These are phyloP conservation scores for Colletotrichum sp. DNA, from an alignment of 2,329 filamentous ascomycete genomes.

Conservation along the genomic window DNA sequence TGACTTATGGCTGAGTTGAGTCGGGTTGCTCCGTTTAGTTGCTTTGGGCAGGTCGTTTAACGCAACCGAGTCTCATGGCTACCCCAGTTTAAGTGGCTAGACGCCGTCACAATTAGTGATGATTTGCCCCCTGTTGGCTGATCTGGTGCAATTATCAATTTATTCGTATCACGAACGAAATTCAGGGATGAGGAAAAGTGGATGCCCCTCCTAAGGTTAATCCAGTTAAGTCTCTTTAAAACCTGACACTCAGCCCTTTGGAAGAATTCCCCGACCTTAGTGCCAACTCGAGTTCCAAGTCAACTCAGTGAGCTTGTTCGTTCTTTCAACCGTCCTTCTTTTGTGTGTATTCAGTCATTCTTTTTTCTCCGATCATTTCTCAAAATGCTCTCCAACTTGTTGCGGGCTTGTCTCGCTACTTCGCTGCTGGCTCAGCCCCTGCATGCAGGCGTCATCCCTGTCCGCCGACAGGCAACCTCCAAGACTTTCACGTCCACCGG, in stretches of 20 bases:
- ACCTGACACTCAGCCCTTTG: not conserved
- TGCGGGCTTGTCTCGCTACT: not conserved
- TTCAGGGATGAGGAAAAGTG: conserved; percentile 3
- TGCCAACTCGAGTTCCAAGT: not conserved
- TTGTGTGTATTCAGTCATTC: not conserved
- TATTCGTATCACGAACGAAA: conserved; percentile 3
- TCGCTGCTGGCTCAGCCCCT: conserved; percentile 9
- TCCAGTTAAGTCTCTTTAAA: not conserved
- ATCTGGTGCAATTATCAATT: not conserved
- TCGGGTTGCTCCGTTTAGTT: not conserved
- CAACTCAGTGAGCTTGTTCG: not conserved
- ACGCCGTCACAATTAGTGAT: not conserved
- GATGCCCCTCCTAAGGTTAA: not conserved
- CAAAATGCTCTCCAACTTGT: not conserved
- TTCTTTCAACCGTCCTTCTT: not conserved
- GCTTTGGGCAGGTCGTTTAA: not conserved
- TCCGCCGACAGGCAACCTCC: conserved; percentile 16
- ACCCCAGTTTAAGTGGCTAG: not conserved
- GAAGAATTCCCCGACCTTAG: not conserved
- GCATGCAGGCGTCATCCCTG: not conserved
- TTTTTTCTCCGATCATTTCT: not conserved
- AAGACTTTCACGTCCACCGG: conserved; percentile 32
- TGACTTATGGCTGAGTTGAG: not conserved
- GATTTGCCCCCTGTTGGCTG: not conserved
- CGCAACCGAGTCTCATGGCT: not conserved